phyloP scores from a whole-genome alignment of 768 basidiomycete species.

The Lactarius pseudohatsudake region DNA sequence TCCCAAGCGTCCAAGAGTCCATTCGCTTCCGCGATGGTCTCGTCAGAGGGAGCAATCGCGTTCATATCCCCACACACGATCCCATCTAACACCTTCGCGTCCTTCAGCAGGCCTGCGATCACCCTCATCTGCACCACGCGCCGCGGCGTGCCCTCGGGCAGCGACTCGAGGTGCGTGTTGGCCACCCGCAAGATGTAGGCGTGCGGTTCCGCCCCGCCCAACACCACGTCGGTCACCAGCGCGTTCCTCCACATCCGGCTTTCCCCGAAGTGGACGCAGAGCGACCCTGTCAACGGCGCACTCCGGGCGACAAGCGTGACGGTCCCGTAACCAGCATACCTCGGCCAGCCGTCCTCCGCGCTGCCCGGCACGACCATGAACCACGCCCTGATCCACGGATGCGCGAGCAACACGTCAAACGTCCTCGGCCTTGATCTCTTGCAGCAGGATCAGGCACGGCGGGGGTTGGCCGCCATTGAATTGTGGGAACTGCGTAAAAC shows the following conservation, averaged over 20 bases:
- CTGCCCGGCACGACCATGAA: slow-evolving; percentile 60
- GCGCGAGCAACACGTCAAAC: slow-evolving; percentile 49
- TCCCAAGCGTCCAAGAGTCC: slow-evolving; percentile 63
- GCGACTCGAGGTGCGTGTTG: slow-evolving; percentile 76
- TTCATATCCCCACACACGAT: slow-evolving; percentile 76
- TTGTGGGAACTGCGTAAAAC: slow-evolving; percentile 50
- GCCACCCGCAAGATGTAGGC: slow-evolving; percentile 54
- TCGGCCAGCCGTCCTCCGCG: slow-evolving; percentile 52
- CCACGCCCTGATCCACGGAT: slow-evolving; percentile 61
- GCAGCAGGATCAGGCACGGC: slow-evolving; percentile 65
- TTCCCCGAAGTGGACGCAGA: slow-evolving; percentile 52
- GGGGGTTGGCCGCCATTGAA: slow-evolving; percentile 44
- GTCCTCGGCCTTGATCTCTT: slow-evolving; percentile 57
- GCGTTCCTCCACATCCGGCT: slow-evolving; percentile 55
- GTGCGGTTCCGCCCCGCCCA: slow-evolving; percentile 33
- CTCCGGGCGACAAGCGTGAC: slow-evolving; percentile 66
- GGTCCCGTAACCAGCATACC: slow-evolving; percentile 54
- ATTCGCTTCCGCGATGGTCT: slow-evolving; percentile 41
- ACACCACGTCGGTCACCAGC: slow-evolving; percentile 54
- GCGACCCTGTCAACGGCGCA: slow-evolving; percentile 48
- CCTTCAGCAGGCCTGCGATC: slow-evolving; percentile 51
- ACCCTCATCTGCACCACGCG: slow-evolving; percentile 52
- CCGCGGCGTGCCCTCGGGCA: slow-evolving; percentile 42
- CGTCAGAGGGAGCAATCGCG: slow-evolving; percentile 51
- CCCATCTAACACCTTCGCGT: slow-evolving; percentile 51